Evolutionary conservation across 305 asterid genomes (phyloP).

Genomic region (Fraxinus sp.): DNA sequence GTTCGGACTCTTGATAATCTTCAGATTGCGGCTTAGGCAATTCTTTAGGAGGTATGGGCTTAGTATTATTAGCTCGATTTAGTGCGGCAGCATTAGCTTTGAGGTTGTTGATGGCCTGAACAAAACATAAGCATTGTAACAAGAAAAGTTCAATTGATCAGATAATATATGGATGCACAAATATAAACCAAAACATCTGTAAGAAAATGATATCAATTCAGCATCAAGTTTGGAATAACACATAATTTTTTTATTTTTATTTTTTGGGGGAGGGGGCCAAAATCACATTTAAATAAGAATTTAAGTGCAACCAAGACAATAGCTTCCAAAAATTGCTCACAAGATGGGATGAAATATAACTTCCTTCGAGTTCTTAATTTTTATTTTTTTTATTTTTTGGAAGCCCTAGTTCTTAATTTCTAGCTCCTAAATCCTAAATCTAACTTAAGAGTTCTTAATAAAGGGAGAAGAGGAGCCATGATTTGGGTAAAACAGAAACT

Average conservation of each 20-base stretch:
- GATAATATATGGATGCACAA: constrained; percentile 4
- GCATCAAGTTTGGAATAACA: not conserved
- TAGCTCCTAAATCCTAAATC: constrained; percentile 15
- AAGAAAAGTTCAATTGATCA: constrained; percentile 3
- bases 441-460: not conserved
- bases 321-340: not conserved
- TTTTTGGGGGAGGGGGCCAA: no score
- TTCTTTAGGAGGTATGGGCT: constrained; percentile 46
- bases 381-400: not conserved
- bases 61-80: constrained; percentile 38
- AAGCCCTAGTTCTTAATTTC: constrained; percentile 3
- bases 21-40: constrained; percentile 46
- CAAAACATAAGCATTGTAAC: constrained; percentile 25
- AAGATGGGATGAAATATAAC: not conserved
- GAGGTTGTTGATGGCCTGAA: constrained; percentile 66
- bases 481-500: not conserved
- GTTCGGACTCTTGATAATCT: constrained; percentile 37
- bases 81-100: constrained; percentile 76
- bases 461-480: not conserved
- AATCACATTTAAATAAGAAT: not conserved
- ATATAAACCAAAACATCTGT: not conserved
- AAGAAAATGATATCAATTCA: not conserved
- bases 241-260: not conserved
- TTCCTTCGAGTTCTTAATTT: not conserved
- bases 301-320: not conserved